A percentile compares a stretch with the other conserved stretches of the same genome.
These are phyloP conservation scores for Sparassis latifolia DNA, from an alignment of 1,284 basidiomycete species.

Conservation along the genomic window DNA sequence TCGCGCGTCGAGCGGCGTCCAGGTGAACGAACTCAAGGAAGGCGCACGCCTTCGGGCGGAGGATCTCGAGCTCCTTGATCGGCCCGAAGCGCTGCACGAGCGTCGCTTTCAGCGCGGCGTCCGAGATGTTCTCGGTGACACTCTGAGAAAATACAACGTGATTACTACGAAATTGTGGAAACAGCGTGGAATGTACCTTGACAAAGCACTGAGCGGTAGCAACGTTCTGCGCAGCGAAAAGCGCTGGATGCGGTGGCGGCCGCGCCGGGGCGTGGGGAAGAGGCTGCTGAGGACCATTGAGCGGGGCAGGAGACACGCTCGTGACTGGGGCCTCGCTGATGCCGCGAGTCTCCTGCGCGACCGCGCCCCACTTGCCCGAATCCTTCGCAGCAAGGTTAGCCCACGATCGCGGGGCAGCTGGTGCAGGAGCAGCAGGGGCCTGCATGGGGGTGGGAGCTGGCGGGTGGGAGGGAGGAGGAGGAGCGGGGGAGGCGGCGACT, in stretches of 20 bases:
- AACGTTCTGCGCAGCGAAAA: slow-evolving; percentile 53
- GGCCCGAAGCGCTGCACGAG: slow-evolving; percentile 76
- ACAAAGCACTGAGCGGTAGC: slow-evolving; percentile 79
- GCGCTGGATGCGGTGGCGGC: slow-evolving; percentile 36
- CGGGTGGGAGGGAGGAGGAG: slow-evolving; percentile 26
- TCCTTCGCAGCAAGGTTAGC: slow-evolving; percentile 84
- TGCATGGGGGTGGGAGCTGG: slow-evolving; percentile 25
- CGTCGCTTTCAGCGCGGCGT: slow-evolving; percentile 48
- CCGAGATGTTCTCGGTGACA: slow-evolving; percentile 70
- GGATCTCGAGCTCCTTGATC: slow-evolving; percentile 85
- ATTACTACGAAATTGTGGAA: slow-evolving; percentile 4
- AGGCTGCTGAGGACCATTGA: slow-evolving; percentile 46
- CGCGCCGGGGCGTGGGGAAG: slow-evolving; percentile 29
- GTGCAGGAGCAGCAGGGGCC: slow-evolving; percentile 15
- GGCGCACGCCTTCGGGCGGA: slow-evolving; percentile 85
- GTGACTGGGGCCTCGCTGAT: slow-evolving; percentile 56
- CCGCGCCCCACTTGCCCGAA: slow-evolving; percentile 74
- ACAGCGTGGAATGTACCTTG: slow-evolving; percentile 51
- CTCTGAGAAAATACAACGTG: slow-evolving; percentile 34
- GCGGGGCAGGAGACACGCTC: slow-evolving; percentile 35
- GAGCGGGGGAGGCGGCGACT: slow-evolving; percentile 27
- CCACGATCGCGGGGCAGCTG: slow-evolving; percentile 49
- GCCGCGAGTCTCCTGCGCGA: slow-evolving; percentile 68
- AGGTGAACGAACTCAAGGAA: slow-evolving; percentile 86
- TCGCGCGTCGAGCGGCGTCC: slow-evolving; percentile 82